Conservation (phyloP, 805 yeast species). For the Candida ovalis region DNA sequence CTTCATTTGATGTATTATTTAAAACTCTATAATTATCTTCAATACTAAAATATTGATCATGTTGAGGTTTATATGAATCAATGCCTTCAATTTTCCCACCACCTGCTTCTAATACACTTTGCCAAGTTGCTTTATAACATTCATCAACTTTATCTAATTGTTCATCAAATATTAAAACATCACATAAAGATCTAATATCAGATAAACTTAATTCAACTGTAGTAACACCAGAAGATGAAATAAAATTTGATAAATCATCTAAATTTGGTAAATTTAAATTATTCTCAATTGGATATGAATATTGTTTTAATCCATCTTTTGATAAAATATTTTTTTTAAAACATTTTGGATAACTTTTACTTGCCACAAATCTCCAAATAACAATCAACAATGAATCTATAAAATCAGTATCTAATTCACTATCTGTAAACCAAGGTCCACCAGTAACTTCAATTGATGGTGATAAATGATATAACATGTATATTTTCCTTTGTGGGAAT, state of each 20-base stretch:
- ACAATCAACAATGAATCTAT: constrained; percentile 79
- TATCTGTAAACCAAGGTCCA: constrained; percentile 98
- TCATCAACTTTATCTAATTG: constrained; percentile 65
- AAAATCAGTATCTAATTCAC: constrained; percentile 91
- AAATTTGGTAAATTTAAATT: constrained; percentile 58
- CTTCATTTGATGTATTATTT: constrained; percentile 16
- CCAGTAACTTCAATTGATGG: constrained; percentile 97
- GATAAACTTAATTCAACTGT: constrained; percentile 70
- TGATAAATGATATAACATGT: constrained; percentile 89
- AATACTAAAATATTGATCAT: constrained; percentile 28
- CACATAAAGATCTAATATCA: constrained; percentile 81
- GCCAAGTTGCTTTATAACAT: constrained; percentile 79
- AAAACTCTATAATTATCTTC: constrained; percentile 31
- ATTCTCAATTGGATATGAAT: constrained; percentile 24
- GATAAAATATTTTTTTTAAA: constrained; percentile 39
- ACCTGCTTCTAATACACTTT: constrained; percentile 70
- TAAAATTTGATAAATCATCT: constrained; percentile 73
- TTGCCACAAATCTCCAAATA: constrained; percentile 82
- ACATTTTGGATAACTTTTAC: constrained; percentile 71
- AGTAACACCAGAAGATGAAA: constrained; percentile 67
- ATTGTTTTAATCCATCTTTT: constrained; percentile 24
- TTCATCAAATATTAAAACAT: constrained; percentile 84
- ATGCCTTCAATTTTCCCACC: constrained; percentile 34
- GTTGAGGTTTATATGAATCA: constrained; percentile 27
- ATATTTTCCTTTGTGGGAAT: constrained; percentile 88